Conservation (phyloP, 352 stramenopile species). For the Phytophthora melonis region DNA sequence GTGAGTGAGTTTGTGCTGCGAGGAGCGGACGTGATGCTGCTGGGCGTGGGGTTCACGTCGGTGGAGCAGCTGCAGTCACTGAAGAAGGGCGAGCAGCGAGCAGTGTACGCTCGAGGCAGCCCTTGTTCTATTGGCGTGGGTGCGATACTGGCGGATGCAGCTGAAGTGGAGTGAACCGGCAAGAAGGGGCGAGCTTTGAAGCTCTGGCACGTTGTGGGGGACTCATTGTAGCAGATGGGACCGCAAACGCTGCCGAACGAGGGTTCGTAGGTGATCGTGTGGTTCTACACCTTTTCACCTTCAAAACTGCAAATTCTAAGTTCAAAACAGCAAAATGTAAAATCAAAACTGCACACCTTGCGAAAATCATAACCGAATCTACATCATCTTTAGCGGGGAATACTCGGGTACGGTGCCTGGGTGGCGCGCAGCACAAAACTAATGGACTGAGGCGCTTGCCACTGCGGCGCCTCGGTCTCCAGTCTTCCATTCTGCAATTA, state of each 20-base stretch:
- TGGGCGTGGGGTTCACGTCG: conserved; percentile 74
- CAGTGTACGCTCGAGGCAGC: conserved; percentile 79
- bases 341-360: too few relatives aligned
- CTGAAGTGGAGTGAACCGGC: conserved; percentile 58
- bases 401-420: too few relatives aligned
- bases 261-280: conserved; percentile 66
- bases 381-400: too few relatives aligned
- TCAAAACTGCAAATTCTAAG: too few relatives aligned
- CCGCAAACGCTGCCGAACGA: conserved; percentile 70
- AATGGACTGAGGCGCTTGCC: too few relatives aligned
- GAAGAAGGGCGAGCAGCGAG: conserved; percentile 72
- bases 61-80: conserved; percentile 62
- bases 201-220: conserved; percentile 74
- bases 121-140: conserved; percentile 80
- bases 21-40: conserved; percentile 87
- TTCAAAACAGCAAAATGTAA: too few relatives aligned
- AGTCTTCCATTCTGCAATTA: too few relatives aligned
- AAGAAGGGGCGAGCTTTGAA: conserved; percentile 79
- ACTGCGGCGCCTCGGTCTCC: too few relatives aligned
- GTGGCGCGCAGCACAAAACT: too few relatives aligned
- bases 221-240: conserved; percentile 82
- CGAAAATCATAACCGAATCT: too few relatives aligned
- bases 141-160: conserved; percentile 75
- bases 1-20: conserved; percentile 86
- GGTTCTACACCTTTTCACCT: too few relatives aligned